Conservation (phyloP, 2,329 filamentous ascomycete species). For the Colletotrichum theobromicola region DNA sequence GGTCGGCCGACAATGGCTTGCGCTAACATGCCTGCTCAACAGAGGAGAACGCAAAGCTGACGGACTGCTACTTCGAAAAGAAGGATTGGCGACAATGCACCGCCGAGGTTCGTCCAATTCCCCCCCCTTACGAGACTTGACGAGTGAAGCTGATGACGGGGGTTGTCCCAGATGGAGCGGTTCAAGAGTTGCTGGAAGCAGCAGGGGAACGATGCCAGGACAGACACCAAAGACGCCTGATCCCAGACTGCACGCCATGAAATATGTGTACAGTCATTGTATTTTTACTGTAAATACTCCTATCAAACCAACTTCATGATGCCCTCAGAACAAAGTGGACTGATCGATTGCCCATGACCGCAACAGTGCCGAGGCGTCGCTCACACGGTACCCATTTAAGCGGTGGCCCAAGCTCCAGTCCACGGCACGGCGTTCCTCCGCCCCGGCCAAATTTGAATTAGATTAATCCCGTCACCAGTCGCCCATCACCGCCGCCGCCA, state of each 20-base stretch:
- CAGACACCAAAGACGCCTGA: slow-evolving; percentile 72
- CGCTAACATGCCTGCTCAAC: not conserved
- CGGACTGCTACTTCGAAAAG: slow-evolving; percentile 94
- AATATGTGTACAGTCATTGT: not conserved
- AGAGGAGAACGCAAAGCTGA: slow-evolving; percentile 92
- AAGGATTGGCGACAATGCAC: slow-evolving; percentile 94
- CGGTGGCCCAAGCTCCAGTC: slow-evolving; percentile 13
- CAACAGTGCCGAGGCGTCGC: not conserved
- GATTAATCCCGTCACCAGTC: not conserved
- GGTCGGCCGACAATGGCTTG: not conserved
- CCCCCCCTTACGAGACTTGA: not conserved
- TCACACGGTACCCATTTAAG: not conserved
- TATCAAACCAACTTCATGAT: not conserved
- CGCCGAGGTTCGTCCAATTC: slow-evolving; percentile 71
- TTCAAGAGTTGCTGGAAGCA: slow-evolving; percentile 93
- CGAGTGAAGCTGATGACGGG: not conserved
- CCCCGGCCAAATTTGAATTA: slow-evolving; percentile 14
- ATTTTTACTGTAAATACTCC: not conserved
- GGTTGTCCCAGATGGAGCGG: slow-evolving; percentile 73
- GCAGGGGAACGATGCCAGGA: slow-evolving; percentile 86
- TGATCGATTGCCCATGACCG: not conserved
- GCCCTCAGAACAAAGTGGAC: not conserved
- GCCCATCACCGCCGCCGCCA: slow-evolving; percentile 13
- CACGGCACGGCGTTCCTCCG: slow-evolving; percentile 10
- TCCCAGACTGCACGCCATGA: not conserved